These are phyloP conservation scores for Elaeis guineensis DNA, from an alignment of 176 grass and related monocot species.

Conservation along the genomic window DNA sequence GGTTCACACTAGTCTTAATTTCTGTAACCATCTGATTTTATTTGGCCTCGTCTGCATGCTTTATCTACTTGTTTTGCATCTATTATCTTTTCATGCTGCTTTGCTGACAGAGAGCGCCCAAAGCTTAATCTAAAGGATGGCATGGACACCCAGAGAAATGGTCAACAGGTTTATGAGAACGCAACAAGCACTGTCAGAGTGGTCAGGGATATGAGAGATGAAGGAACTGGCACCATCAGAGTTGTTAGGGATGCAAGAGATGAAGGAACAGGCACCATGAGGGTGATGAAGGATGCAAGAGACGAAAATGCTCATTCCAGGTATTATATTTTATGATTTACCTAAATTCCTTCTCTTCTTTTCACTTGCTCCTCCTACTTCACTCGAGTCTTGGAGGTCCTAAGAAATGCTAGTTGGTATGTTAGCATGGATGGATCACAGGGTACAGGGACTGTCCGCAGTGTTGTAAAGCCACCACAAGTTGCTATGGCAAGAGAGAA, in stretches of 20 bases:
- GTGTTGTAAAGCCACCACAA: slow-evolving; percentile 42
- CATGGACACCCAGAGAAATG: slow-evolving; percentile 41
- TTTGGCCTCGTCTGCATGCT: slow-evolving; percentile 10
- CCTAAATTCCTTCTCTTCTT: slow-evolving; percentile 4
- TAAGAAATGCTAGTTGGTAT: slow-evolving; percentile 37
- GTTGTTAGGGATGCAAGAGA: too few species aligned
- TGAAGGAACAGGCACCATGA: too few species aligned
- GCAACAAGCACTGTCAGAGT: slow-evolving; percentile 69
- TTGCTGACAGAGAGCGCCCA: slow-evolving; percentile 54
- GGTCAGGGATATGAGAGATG: slow-evolving; percentile 14
- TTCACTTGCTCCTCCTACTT: slow-evolving; percentile 19
- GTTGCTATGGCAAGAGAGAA: slow-evolving; percentile 39
- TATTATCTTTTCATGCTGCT: slow-evolving; percentile 25
- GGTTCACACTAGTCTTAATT: slow-evolving; percentile 15
- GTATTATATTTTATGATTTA: slow-evolving; percentile 24
- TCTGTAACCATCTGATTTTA: not conserved
- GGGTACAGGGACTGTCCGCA: slow-evolving; percentile 72
- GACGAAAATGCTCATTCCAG: slow-evolving; percentile 32
- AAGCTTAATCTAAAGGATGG: slow-evolving; percentile 54
- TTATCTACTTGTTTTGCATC: slow-evolving; percentile 12
- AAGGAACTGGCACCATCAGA: too few species aligned
- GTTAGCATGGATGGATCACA: slow-evolving; percentile 27
- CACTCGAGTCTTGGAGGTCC: slow-evolving; percentile 41
- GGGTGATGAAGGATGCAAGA: slow-evolving; percentile 21
- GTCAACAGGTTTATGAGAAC: slow-evolving; percentile 40